Percentiles rank a stretch among this genome's conserved stretches.
phyloP scores from a whole-genome alignment of 2,329 filamentous ascomycete genomes.

The Chaetomiaceae sp. region DNA sequence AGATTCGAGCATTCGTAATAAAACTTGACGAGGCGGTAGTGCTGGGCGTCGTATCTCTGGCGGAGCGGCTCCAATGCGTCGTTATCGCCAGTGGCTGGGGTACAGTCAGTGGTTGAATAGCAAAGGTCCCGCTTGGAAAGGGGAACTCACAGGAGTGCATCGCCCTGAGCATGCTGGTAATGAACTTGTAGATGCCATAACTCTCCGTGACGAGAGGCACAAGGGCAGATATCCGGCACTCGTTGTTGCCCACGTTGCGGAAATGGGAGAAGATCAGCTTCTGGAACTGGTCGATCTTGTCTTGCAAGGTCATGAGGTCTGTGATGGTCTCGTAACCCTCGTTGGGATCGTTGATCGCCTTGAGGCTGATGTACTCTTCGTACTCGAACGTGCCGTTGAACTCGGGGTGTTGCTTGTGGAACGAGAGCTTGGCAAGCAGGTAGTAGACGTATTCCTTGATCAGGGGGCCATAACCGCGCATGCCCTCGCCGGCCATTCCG shows the following conservation, averaged over 20 bases:
- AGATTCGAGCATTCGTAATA: constrained; percentile 99
- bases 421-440: constrained; percentile 88
- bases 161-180: constrained; percentile 96
- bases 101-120: constrained; percentile 11
- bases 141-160: constrained; percentile 83
- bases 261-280: constrained; percentile 98
- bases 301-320: constrained; percentile 92
- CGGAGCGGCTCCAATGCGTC: constrained; percentile 87
- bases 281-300: constrained; percentile 98
- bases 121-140: background rate
- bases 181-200: constrained; percentile 99
- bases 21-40: constrained; percentile 94
- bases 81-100: constrained; percentile 82
- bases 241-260: constrained; percentile 84
- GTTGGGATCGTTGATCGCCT: constrained; percentile 97
- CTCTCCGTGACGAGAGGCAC: constrained; percentile 95
- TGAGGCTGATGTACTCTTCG: constrained; percentile 96
- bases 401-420: constrained; percentile 93
- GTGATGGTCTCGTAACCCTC: constrained; percentile 96
- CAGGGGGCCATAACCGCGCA: constrained; percentile 84
- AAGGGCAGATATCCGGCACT: constrained; percentile 90
- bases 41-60: constrained; percentile 87
- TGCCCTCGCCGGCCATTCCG: constrained; percentile 75
- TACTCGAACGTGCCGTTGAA: constrained; percentile 99
- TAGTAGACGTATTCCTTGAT: constrained; percentile 98